These are phyloP conservation scores for Globisporangium barbulae DNA, from an alignment of 352 stramenopile genomes.

Conservation along the genomic window DNA sequence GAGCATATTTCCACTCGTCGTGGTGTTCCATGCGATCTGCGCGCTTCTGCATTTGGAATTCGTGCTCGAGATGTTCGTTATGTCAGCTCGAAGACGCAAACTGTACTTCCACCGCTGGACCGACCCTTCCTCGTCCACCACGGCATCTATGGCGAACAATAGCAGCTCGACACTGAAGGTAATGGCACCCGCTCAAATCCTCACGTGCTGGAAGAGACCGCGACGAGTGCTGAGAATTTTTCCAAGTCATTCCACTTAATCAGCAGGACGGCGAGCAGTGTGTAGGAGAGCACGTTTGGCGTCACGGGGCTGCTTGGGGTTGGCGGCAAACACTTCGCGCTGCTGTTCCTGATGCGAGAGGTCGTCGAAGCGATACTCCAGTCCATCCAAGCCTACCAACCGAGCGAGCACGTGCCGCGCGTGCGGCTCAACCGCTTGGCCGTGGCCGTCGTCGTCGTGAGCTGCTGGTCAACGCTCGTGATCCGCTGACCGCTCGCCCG, in stretches of 20 bases:
- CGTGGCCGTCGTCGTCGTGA: background rate
- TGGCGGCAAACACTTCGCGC: constrained; percentile 11
- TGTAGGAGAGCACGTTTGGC: constrained; percentile 6
- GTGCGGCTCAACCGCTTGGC: constrained; percentile 7
- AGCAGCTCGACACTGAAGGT: background rate
- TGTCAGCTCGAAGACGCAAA: background rate
- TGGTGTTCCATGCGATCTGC: background rate
- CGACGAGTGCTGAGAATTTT: background rate
- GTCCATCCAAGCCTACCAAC: constrained; percentile 16
- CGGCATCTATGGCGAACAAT: background rate
- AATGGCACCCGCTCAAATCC: background rate
- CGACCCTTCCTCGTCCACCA: background rate
- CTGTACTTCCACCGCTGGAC: constrained; percentile 2
- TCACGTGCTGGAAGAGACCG: background rate
- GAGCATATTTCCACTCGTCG: background rate
- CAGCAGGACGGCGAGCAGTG: background rate
- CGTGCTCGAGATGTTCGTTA: constrained; percentile 6
- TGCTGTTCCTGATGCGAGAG: constrained; percentile 17
- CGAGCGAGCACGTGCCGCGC: constrained; percentile 6
- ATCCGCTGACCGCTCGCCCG: background rate
- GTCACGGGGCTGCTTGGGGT: constrained; percentile 10
- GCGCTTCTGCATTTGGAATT: background rate
- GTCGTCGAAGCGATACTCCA: constrained; percentile 15
- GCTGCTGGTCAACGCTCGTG: constrained; percentile 14
- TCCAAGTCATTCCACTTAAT: background rate